These are phyloP conservation scores for Rhodotorula toruloides DNA, from an alignment of 768 basidiomycete genomes.

Conservation along the genomic window DNA sequence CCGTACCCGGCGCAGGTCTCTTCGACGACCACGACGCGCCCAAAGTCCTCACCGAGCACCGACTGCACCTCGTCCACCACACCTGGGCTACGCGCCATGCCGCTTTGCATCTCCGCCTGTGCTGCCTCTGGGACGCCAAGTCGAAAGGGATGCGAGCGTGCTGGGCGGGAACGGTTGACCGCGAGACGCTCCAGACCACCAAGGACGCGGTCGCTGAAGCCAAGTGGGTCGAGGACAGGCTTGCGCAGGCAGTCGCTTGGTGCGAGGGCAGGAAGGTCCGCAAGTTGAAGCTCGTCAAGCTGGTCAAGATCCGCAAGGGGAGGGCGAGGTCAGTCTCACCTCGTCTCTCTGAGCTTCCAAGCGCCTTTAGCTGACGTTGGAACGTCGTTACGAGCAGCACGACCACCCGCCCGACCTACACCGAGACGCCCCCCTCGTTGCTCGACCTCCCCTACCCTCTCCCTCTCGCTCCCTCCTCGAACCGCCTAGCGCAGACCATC, in stretches of 20 bases:
- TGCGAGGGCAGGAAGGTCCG: background rate
- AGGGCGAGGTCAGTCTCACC: background rate
- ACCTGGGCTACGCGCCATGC: background rate
- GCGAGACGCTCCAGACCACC: background rate
- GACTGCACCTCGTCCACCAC: background rate
- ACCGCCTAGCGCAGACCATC: constrained; percentile 13
- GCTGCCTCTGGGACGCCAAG: constrained; percentile 2
- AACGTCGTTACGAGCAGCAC: background rate
- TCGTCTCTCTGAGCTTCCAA: background rate
- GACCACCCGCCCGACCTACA: constrained; percentile 15
- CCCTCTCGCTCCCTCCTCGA: constrained; percentile 16
- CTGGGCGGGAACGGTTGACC: constrained; percentile 19
- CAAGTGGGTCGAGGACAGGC: constrained; percentile 16
- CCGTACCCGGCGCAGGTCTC: background rate
- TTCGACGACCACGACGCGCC: background rate
- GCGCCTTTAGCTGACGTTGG: too few relatives aligned
- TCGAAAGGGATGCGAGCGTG: background rate
- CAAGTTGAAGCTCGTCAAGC: background rate
- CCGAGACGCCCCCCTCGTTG: constrained; percentile 10
- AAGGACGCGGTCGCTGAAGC: constrained; percentile 21
- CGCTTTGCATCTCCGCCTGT: background rate
- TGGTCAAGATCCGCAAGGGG: background rate
- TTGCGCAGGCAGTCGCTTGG: constrained; percentile 16
- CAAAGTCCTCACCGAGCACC: constrained; percentile 5
- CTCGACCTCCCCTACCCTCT: constrained; percentile 28